Evolutionary conservation across 75 land plant genomes (phyloP).

Genomic region (Azolla pinnata): DNA sequence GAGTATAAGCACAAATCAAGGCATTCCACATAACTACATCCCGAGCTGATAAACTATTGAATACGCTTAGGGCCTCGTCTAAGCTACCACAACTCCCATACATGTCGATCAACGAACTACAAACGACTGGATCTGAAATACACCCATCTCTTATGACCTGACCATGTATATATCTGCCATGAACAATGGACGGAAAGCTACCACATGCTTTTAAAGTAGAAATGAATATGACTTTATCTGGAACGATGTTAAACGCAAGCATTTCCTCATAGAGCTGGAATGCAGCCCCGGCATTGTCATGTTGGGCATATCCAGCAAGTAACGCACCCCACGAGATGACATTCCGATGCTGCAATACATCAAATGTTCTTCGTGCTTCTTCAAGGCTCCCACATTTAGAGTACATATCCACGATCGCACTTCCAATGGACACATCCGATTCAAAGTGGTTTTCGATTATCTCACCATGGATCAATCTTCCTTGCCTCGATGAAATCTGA

Average conservation of each 20-base stretch:
- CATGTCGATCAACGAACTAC: conserved; percentile 15
- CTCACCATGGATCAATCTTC: conserved; percentile 12
- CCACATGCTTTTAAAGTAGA: conserved; percentile 17
- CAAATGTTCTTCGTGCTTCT: conserved; percentile 17
- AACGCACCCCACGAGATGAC: conserved; percentile 14
- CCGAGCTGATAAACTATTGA: not conserved
- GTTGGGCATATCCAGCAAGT: conserved; percentile 11
- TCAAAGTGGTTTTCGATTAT: conserved; percentile 4
- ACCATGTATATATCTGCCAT: conserved; percentile 11
- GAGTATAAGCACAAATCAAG: conserved; percentile 13
- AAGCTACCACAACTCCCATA: conserved; percentile 16
- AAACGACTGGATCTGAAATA: conserved; percentile 4
- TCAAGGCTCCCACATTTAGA: conserved; percentile 18
- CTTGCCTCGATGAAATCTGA: conserved; percentile 4
- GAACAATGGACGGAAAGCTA: conserved; percentile 5
- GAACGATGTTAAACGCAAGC: conserved; percentile 5
- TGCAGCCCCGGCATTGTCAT: conserved; percentile 4
- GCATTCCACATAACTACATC: conserved; percentile 18
- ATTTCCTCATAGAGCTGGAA: conserved; percentile 9
- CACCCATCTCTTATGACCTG: conserved; percentile 9
- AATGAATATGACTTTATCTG: conserved; percentile 8
- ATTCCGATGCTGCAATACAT: not conserved
- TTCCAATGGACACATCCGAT: conserved; percentile 15
- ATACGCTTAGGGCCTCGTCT: conserved; percentile 5
- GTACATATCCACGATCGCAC: conserved; percentile 20